phyloP scores from a whole-genome alignment of 345 rosid species.

The Psidium friedrichsthalianum region DNA sequence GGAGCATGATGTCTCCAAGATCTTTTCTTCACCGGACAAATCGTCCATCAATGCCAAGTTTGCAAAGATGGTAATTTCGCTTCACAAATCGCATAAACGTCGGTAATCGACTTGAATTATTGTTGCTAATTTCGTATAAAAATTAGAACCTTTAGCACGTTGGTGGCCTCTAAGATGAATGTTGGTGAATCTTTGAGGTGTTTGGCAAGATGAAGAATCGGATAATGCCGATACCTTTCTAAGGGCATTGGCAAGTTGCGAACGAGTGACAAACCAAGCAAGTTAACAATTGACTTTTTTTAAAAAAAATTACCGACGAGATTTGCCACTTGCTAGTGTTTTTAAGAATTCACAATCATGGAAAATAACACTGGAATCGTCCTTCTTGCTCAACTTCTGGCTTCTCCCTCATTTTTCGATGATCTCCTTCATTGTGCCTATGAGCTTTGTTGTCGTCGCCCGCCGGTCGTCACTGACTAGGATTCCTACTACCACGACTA shows the following conservation, averaged over 20 bases:
- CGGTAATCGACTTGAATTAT: background rate
- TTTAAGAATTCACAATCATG: background rate
- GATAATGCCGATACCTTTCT: background rate
- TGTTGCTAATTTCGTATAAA: background rate
- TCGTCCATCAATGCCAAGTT: background rate
- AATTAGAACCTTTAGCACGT: background rate
- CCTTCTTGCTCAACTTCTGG: background rate
- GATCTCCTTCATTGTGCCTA: background rate
- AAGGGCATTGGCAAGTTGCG: background rate
- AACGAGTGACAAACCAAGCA: background rate
- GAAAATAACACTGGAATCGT: background rate
- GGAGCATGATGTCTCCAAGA: background rate
- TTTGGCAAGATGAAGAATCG: background rate
- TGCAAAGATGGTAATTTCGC: background rate
- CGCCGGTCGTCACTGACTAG: background rate
- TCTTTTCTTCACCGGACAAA: background rate
- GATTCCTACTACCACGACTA: background rate
- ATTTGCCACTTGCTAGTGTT: fast-evolving
- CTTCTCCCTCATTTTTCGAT: background rate
- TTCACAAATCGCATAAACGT: background rate
- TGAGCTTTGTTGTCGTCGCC: background rate
- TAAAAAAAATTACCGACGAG: background rate
- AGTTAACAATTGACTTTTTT: background rate
- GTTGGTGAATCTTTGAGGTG: background rate
- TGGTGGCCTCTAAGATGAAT: background rate